Percentiles rank a stretch among this genome's conserved stretches.
Evolutionary conservation across 768 basidiomycete species (phyloP).

Genomic region (Strobilomyces confusus): DNA sequence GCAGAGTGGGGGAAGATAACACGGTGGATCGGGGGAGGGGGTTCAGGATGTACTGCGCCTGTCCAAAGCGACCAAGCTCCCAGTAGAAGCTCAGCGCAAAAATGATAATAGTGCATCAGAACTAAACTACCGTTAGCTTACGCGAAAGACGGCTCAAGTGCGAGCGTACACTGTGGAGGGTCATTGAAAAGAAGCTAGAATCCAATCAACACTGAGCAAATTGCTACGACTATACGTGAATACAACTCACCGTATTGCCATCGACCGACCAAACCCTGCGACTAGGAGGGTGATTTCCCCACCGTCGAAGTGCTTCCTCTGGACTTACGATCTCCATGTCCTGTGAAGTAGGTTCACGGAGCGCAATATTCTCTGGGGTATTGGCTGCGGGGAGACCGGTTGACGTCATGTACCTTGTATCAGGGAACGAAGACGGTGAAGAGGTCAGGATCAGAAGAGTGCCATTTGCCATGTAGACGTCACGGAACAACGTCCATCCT

Average conservation of each 20-base stretch:
- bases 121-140: constrained; percentile 31
- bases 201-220: constrained; percentile 4
- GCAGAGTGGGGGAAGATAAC: constrained; percentile 66
- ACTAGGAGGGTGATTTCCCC: constrained; percentile 45
- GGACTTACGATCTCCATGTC: constrained; percentile 62
- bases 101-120: constrained; percentile 85
- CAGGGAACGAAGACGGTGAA: constrained; percentile 43
- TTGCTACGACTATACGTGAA: not conserved
- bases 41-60: constrained; percentile 39
- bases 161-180: constrained; percentile 51
- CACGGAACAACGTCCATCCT: constrained; percentile 82
- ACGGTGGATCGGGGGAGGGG: constrained; percentile 57
- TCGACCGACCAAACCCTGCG: constrained; percentile 64
- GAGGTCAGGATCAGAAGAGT: constrained; percentile 68
- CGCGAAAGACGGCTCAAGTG: not conserved
- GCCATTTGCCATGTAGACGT: constrained; percentile 82
- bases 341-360: constrained; percentile 60
- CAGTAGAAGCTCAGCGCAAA: constrained; percentile 76
- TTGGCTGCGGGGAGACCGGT: constrained; percentile 56
- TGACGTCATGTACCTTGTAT: constrained; percentile 57
- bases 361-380: constrained; percentile 59
- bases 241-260: constrained; percentile 61
- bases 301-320: constrained; percentile 54
- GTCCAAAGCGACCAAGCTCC: constrained; percentile 75
- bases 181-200: constrained; percentile 60